Evolutionary conservation across 2,329 filamentous ascomycete species (phyloP), one percentile per base, ranked within the genome.

Genomic region (Beauveria asiatica): DNA sequence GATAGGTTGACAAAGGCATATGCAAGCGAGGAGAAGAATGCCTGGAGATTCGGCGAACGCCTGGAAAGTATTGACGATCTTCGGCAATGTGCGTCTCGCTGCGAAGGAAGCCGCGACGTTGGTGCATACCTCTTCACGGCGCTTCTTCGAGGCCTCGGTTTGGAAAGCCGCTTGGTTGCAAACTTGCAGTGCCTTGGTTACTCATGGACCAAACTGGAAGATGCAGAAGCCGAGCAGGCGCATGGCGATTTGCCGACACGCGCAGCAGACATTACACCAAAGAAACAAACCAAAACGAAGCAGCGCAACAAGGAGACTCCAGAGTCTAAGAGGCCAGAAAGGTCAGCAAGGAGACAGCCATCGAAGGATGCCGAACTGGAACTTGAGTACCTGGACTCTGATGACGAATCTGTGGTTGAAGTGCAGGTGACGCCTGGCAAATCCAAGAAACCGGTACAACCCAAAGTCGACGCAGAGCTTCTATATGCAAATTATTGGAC

Each of bases 401-500:
- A 85, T 59, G 80, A 86, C 55, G 78, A 84, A 8, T 83, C 83
- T 0, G 75, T 86, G 1, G 72, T 87, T 8, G 83, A 88, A 59
- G 65, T 87, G 21, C 74, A 77, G 37, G 64, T 74, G 9, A 72
- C 73, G 3, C 73, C 76, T 5, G 73, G 71, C 55, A 80, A 74
- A 30, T 59, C 46, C 65, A 73, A 71, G 44, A 67, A 66, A 7
- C 70, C 68, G 53, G 9, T 17, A 30, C 67, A 69, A 27, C 80
- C 78, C 61, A 78, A 80, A 58, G 89, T 87, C 66, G 91, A 96
- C 66, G 79, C 81, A 21, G 92, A 96, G 65, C 78, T 97, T 30
- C 83, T 86, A 2, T 94, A 87, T 65, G 92, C 94, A 1, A 88
- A 89, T 55, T 97, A 97, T 72, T 99, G 94, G 94, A 88, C 89